Conservation (phyloP, 2,329 filamentous ascomycete genomes). For the Trematosphaeria pertusa region DNA sequence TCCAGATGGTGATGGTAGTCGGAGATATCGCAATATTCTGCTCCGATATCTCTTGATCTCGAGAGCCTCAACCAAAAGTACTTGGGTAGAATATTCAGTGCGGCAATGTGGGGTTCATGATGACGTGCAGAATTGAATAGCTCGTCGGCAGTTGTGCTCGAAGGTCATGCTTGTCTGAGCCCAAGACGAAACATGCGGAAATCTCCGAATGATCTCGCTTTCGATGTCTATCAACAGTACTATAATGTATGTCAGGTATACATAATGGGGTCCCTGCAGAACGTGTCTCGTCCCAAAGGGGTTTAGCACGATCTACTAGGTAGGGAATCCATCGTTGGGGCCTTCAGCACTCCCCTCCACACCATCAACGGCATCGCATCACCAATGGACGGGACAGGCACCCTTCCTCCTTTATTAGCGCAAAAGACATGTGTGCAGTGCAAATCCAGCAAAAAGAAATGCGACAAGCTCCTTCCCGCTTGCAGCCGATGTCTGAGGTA, state of each 20-base stretch:
- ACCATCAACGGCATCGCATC: no score
- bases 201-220: no score
- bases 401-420: slow-evolving; percentile 7
- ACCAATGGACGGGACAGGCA: no score
- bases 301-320: no score
- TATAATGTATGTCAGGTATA: no score
- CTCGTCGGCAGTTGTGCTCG: slow-evolving; percentile 1
- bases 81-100: not conserved
- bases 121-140: slow-evolving; percentile 4
- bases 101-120: slow-evolving; percentile 1
- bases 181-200: no score
- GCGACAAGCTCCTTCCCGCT: slow-evolving; percentile 20
- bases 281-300: no score
- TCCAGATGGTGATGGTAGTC: no score
- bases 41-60: not conserved
- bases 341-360: no score
- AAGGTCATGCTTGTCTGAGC: no score
- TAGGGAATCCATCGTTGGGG: no score
- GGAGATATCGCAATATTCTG: not conserved
- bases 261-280: not conserved
- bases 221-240: no score
- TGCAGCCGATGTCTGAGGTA: slow-evolving; percentile 26
- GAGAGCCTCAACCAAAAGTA: not conserved
- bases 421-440: slow-evolving; percentile 21
- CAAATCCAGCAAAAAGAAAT: slow-evolving; percentile 27